phyloP scores from a whole-genome alignment of 2,329 filamentous ascomycete genomes.

The Botryosphaeria dothidea region DNA sequence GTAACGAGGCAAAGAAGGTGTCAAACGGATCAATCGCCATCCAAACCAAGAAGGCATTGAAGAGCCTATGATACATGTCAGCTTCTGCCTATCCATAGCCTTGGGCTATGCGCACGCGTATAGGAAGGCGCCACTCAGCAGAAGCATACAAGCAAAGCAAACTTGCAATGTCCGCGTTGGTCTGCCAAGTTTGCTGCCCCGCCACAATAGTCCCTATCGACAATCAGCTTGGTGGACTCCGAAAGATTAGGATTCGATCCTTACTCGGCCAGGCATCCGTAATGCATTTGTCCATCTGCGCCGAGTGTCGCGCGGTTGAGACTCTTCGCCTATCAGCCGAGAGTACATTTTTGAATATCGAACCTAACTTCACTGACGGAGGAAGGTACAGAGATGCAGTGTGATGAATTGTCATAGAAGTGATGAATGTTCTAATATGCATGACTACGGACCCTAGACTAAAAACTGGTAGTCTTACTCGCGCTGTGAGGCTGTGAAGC shows the following conservation, averaged over 20 bases:
- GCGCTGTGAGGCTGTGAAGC: too few relatives aligned
- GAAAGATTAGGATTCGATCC: not conserved
- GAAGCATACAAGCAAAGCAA: not conserved
- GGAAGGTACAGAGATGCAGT: too few relatives aligned
- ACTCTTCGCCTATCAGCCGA: not conserved
- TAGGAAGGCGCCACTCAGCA: not conserved
- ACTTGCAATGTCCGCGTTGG: not conserved
- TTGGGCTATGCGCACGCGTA: not conserved
- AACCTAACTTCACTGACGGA: too few relatives aligned
- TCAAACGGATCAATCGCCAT: not conserved
- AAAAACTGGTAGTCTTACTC: too few relatives aligned
- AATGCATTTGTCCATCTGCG: not conserved
- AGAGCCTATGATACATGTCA: not conserved
- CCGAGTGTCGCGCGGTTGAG: not conserved
- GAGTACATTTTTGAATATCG: not conserved
- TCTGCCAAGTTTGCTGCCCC: not conserved
- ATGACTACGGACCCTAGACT: too few relatives aligned
- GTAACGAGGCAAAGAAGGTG: not conserved
- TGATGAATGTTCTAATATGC: too few relatives aligned
- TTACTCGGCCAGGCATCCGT: not conserved
- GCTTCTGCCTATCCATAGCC: not conserved
- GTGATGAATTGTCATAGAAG: too few relatives aligned
- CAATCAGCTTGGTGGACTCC: not conserved
- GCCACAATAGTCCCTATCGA: not conserved
- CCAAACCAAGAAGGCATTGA: not conserved